These are phyloP conservation scores for Hygrophoropsis aurantiaca DNA, from an alignment of 768 basidiomycete species.

Conservation along the genomic window DNA sequence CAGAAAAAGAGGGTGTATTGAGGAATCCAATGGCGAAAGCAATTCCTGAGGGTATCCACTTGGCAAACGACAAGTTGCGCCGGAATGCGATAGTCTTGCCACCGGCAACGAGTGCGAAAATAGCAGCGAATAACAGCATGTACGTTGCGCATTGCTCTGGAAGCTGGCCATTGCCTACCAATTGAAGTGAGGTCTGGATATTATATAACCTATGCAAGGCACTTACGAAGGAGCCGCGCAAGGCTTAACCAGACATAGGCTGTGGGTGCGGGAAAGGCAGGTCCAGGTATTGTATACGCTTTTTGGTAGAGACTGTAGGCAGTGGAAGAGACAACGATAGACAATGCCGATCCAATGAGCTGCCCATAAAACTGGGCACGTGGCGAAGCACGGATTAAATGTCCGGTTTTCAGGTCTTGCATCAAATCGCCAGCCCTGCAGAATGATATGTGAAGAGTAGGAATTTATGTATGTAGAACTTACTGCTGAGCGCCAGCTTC, in stretches of 20 bases:
- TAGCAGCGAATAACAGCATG: slow-evolving; percentile 74
- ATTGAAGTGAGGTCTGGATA: slow-evolving; percentile 5
- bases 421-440: slow-evolving; percentile 91
- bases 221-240: slow-evolving; percentile 72
- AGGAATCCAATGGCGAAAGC: slow-evolving; percentile 96
- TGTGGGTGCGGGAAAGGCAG: slow-evolving; percentile 93
- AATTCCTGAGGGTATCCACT: slow-evolving; percentile 88
- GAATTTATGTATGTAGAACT: slow-evolving; percentile 19
- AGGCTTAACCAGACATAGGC: slow-evolving; percentile 91
- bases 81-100: slow-evolving; percentile 61
- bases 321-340: slow-evolving; percentile 85
- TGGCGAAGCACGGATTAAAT: slow-evolving; percentile 88
- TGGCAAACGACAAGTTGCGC: slow-evolving; percentile 52
- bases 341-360: slow-evolving; percentile 84
- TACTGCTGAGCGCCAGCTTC: slow-evolving; percentile 95
- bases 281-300: slow-evolving; percentile 88
- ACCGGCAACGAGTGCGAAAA: slow-evolving; percentile 69
- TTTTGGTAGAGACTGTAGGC: slow-evolving; percentile 86
- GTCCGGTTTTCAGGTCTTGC: slow-evolving; percentile 98
- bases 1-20: slow-evolving; percentile 92
- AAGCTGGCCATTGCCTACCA: slow-evolving; percentile 75
- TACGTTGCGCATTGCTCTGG: slow-evolving; percentile 73
- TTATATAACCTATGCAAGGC: neutral
- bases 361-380: slow-evolving; percentile 94
- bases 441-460: slow-evolving; percentile 3